Percentiles rank a stretch among this genome's conserved stretches.
phyloP scores from a whole-genome alignment of 495 filamentous ascomycete species.

The Letharia columbiana region DNA sequence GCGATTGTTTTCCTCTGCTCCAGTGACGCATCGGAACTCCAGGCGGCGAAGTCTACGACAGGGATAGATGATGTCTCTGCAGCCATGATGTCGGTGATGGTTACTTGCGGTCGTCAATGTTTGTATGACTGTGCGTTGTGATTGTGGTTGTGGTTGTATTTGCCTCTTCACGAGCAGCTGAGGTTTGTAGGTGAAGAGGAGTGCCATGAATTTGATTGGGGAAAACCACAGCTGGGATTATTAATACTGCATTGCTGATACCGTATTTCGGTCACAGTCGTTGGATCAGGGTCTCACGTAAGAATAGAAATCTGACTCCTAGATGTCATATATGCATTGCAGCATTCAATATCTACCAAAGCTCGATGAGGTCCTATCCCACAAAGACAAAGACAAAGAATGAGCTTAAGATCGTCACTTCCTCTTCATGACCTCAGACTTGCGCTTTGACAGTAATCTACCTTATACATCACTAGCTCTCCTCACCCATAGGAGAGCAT shows the following conservation, averaged over 20 bases:
- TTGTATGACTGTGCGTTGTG: background rate
- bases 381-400: no score
- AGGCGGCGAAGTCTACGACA: constrained; percentile 45
- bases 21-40: constrained; percentile 29
- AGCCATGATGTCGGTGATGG: background rate
- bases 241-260: background rate
- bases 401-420: no score
- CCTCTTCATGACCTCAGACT: no score
- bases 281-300: background rate
- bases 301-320: background rate
- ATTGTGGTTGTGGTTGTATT: background rate
- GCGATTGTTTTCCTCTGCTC: constrained; percentile 36
- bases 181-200: background rate
- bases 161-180: background rate
- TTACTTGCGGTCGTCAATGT: background rate
- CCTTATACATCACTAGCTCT: background rate
- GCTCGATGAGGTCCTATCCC: no score
- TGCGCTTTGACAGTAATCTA: no score
- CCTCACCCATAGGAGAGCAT: background rate
- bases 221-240: background rate
- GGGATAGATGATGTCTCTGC: constrained; percentile 33
- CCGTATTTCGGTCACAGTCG: background rate
- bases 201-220: background rate
- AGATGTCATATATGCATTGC: background rate
- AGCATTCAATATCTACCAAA: background rate